These are phyloP conservation scores for Jatropha podagrica DNA, from an alignment of 441 rosid species.

Conservation along the genomic window DNA sequence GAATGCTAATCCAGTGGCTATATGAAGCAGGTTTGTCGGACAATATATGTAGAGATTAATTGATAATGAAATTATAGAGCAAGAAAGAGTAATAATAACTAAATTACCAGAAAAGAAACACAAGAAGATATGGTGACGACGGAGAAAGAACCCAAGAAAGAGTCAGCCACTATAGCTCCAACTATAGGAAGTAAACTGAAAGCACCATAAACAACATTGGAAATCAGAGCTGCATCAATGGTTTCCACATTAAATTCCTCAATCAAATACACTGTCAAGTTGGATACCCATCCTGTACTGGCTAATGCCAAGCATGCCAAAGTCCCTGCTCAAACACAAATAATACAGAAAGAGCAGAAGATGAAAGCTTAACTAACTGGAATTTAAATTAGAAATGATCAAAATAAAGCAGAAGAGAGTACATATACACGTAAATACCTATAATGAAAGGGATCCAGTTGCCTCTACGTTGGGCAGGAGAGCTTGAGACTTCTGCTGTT, in stretches of 20 bases:
- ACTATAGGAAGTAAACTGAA: slow-evolving; percentile 23
- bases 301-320: slow-evolving; percentile 36
- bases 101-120: slow-evolving; percentile 31
- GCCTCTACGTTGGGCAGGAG: slow-evolving; percentile 23
- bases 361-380: too few species aligned
- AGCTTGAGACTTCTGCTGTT: background rate
- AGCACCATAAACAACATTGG: slow-evolving; percentile 24
- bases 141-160: slow-evolving; percentile 32
- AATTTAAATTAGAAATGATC: too few species aligned
- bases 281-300: slow-evolving; percentile 38
- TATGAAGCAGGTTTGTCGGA: too few species aligned
- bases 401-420: too few species aligned
- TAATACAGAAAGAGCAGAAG: too few species aligned
- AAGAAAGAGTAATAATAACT: background rate
- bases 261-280: slow-evolving; percentile 51
- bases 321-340: slow-evolving; percentile 27
- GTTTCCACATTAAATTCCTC: slow-evolving; percentile 39
- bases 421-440: slow-evolving; percentile 12
- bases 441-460: slow-evolving; percentile 49
- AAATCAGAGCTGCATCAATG: slow-evolving; percentile 34
- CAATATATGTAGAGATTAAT: too few species aligned
- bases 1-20: too few species aligned
- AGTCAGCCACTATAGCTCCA: slow-evolving; percentile 38
- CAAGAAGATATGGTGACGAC: slow-evolving; percentile 22
- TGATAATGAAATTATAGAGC: too few species aligned